Conservation (phyloP, 108 stramenopile species). For the Nitzschia sp. region DNA sequence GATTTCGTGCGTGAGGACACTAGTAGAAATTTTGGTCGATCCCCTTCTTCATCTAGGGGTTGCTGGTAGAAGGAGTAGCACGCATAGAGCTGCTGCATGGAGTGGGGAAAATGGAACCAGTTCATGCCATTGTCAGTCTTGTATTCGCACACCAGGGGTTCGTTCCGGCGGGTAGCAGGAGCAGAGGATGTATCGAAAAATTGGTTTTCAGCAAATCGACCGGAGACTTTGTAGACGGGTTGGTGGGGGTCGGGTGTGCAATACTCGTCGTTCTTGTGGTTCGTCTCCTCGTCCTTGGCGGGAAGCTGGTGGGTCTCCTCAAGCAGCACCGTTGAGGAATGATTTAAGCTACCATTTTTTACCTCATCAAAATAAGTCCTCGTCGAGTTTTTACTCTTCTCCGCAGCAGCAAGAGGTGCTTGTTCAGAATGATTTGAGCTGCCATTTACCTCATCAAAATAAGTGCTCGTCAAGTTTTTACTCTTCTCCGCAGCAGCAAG, state of each 20-base stretch:
- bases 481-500: too few relatives aligned
- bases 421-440: neutral
- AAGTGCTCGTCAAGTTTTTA: too few relatives aligned
- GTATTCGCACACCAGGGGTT: slow-evolving; percentile 11
- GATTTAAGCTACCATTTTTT: too few relatives aligned
- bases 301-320: neutral
- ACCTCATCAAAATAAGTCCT: too few relatives aligned
- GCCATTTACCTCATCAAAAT: too few relatives aligned
- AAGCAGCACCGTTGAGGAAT: too few relatives aligned
- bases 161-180: neutral
- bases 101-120: slow-evolving; percentile 38
- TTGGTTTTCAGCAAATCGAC: neutral
- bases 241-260: neutral
- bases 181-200: neutral
- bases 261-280: too few relatives aligned
- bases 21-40: neutral
- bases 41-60: neutral
- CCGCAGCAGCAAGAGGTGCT: neutral
- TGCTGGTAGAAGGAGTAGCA: slow-evolving; percentile 39
- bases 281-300: neutral
- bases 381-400: too few relatives aligned
- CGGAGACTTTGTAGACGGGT: neutral
- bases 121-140: neutral
- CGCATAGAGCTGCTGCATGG: slow-evolving; percentile 44
- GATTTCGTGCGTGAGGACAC: neutral